Conservation (phyloP, 768 basidiomycete genomes). For the Lentinula sp. region DNA sequence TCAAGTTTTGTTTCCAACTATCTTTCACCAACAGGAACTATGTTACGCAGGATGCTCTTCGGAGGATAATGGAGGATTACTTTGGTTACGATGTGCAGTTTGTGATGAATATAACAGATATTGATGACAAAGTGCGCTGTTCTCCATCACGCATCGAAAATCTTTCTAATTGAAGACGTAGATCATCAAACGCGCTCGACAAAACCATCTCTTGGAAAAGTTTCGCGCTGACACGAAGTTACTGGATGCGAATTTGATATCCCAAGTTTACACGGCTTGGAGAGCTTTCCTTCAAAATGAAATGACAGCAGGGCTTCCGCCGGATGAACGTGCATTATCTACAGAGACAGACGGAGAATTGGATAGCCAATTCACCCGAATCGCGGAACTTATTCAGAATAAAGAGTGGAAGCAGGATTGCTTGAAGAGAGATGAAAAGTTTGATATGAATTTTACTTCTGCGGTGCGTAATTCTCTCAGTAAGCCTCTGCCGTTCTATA, state of each 20-base stretch:
- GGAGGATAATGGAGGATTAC: conserved; percentile 89
- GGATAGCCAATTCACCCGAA: conserved; percentile 47
- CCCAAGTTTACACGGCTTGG: conserved; percentile 60
- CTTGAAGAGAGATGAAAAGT: conserved; percentile 82
- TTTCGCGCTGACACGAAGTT: conserved; percentile 48
- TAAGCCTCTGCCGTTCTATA: neutral
- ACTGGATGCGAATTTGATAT: conserved; percentile 55
- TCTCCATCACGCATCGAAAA: neutral
- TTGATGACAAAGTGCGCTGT: conserved; percentile 87
- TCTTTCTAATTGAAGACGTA: conserved; percentile 22
- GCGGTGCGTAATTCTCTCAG: conserved; percentile 51
- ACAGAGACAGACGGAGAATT: conserved; percentile 36
- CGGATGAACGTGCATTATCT: conserved; percentile 32
- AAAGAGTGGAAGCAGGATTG: conserved; percentile 64
- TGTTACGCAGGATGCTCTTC: conserved; percentile 88
- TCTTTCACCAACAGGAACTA: conserved; percentile 68
- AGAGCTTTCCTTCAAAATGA: conserved; percentile 53
- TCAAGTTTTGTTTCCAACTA: neutral
- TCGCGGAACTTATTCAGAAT: conserved; percentile 44
- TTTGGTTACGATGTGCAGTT: conserved; percentile 98
- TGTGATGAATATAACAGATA: conserved; percentile 99
- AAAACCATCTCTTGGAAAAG: conserved; percentile 62
- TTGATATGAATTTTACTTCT: conserved; percentile 79
- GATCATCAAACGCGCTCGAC: conserved; percentile 93
- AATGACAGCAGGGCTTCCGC: conserved; percentile 59